phyloP scores from a whole-genome alignment of 495 filamentous ascomycete genomes.

The Neurospora sp. region DNA sequence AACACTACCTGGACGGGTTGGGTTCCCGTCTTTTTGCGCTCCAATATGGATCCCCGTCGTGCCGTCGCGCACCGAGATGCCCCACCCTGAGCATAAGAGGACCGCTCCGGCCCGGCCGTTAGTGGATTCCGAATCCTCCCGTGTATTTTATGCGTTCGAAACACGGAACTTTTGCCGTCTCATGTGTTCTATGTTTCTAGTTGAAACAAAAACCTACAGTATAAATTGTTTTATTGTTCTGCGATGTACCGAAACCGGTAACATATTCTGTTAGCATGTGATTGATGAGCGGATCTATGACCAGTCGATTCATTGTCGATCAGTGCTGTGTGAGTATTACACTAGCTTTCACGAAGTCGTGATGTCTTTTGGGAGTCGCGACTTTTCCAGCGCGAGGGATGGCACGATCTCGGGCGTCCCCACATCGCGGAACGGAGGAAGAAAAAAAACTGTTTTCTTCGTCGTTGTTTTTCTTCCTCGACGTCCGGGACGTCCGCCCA shows the following conservation, averaged over 20 bases:
- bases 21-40: not conserved
- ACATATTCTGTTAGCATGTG: not conserved
- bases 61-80: not conserved
- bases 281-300: not conserved
- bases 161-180: not conserved
- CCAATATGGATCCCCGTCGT: not conserved
- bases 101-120: not conserved
- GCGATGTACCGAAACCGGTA: not conserved
- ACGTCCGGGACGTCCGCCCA: not conserved
- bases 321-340: not conserved
- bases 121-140: not conserved
- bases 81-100: not conserved
- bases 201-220: not conserved
- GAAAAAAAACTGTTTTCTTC: not conserved
- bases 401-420: not conserved
- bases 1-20: not conserved
- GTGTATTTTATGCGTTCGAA: not conserved
- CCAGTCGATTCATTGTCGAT: not conserved
- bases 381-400: not conserved
- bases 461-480: not conserved
- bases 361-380: not conserved
- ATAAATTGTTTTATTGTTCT: not conserved
- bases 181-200: not conserved
- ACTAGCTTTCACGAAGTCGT: not conserved
- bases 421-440: not conserved